These are phyloP conservation scores for Musa acuminata DNA, from an alignment of 176 grass and related monocot species.

Conservation along the genomic window DNA sequence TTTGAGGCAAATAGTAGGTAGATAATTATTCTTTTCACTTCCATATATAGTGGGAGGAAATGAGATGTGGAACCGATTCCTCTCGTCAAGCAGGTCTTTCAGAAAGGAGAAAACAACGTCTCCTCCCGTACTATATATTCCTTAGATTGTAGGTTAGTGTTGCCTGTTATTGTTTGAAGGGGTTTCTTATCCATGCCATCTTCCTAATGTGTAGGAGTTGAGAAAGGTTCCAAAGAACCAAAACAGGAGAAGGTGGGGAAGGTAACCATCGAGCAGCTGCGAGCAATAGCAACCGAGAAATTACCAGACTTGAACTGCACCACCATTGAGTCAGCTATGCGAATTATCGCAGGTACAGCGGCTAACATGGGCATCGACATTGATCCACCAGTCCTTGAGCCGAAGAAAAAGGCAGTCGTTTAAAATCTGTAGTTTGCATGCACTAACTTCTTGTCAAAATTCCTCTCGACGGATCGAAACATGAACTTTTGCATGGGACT, in stretches of 20 bases:
- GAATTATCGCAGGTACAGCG: conserved; percentile 81
- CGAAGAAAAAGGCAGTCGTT: conserved; percentile 54
- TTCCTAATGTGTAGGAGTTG: conserved; percentile 40
- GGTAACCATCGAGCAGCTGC: conserved; percentile 67
- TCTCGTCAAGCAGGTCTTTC: neutral
- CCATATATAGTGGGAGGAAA: too few species aligned
- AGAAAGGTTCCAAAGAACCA: conserved; percentile 78
- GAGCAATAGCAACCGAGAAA: conserved; percentile 70
- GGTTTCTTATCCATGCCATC: conserved; percentile 2
- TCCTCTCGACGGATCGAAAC: neutral
- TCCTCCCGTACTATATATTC: too few species aligned
- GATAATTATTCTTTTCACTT: too few species aligned
- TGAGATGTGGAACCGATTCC: too few species aligned
- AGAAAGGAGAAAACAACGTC: neutral
- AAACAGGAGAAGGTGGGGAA: conserved; percentile 62
- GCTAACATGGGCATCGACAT: conserved; percentile 91
- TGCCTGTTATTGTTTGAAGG: too few species aligned
- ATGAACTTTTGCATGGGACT: neutral
- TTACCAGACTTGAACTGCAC: conserved; percentile 88
- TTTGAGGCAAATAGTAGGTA: neutral
- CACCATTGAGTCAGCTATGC: conserved; percentile 81
- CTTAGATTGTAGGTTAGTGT: too few species aligned
- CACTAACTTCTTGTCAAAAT: too few species aligned
- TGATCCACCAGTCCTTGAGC: conserved; percentile 63
- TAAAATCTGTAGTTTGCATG: conserved; percentile 19